Base-by-base conservation (phyloP, 495 filamentous ascomycete species). In the Hypoxylon perforatum region DNA sequence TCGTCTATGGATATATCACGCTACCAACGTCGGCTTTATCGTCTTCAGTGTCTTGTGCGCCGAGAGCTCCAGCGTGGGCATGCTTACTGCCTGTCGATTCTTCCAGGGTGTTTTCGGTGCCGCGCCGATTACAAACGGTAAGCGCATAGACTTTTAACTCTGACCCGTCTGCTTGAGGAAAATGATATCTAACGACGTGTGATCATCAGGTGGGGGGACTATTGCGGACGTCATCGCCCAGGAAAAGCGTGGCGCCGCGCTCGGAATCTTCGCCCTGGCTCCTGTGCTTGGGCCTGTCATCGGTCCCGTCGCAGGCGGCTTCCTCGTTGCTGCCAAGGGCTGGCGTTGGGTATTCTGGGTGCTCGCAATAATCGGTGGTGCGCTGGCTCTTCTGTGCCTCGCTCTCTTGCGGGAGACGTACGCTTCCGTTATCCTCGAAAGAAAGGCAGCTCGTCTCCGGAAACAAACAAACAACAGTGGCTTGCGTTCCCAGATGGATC, bases 241-340 rank as follows among this genome's bases (percentile, higher is more conserved):
- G n/a, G 76, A 80, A 36, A 64, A 76, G 48, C 69, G 84, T 7
- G 84, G 82, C 0, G 71, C 63, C 7, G 80, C 76, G 11, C 79
- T 85, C 75, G 73, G 80, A 1, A 68, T 85, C 12, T 85, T 74
- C 67, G 67, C 63, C 7, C 58, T 84, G 22, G 84, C 81, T 0
- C 82, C 82, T 3, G 57, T 85, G 0, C 57, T 84, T 4, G 83
- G 83, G 10, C 81, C 81, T 41, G 15, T 41, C 6, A 59, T 85
- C 51, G 86, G 84, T 0, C 85, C 85, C 1, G 71, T 87, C 11
- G 69, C 62, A n/a, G 85, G 84, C 6, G 84, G 85, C 0, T 81
- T 74, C 58, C 41, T 79, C 4, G 64, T 71, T 5, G 67, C 57
- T 14, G 69, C 62, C 7, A 42, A 48, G 14, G 75, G 76, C 39